A percentile compares a stretch with the other conserved stretches of the same genome.
Conservation (phyloP, 306 rosid species). For the Biancaea sappan region DNA sequence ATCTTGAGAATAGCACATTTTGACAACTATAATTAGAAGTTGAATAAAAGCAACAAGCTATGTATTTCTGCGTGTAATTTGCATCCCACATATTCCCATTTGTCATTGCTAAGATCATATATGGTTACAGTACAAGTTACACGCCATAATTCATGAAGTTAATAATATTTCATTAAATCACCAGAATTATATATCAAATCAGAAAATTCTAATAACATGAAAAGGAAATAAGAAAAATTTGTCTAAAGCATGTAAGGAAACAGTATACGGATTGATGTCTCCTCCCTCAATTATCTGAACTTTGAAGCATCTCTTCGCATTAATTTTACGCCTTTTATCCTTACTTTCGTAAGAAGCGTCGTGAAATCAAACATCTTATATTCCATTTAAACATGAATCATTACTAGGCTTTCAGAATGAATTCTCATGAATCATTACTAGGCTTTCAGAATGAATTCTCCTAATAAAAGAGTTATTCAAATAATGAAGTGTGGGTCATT, state of each 20-base stretch:
- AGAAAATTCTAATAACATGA: not conserved
- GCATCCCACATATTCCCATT: not conserved
- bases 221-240: not conserved
- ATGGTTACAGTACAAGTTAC: not conserved
- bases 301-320: not conserved
- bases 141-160: not conserved
- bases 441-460: no score
- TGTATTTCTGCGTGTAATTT: not conserved
- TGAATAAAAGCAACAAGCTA: no score
- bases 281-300: not conserved
- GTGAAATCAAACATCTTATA: no score
- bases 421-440: no score
- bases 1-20: no score
- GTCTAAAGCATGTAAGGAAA: not conserved
- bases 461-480: not conserved
- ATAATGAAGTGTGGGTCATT: conserved; percentile 30
- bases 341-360: not conserved
- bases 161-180: not conserved
- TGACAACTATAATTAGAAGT: no score
- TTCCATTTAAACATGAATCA: no score
- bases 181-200: no score
- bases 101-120: conserved; percentile 3
- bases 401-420: no score
- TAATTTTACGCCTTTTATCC: not conserved
- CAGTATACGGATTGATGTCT: not conserved